A percentile compares a stretch with the other conserved stretches of the same genome.
Conservation (phyloP, 257 asterid genomes). For the Capsicum rhomboideum region DNA sequence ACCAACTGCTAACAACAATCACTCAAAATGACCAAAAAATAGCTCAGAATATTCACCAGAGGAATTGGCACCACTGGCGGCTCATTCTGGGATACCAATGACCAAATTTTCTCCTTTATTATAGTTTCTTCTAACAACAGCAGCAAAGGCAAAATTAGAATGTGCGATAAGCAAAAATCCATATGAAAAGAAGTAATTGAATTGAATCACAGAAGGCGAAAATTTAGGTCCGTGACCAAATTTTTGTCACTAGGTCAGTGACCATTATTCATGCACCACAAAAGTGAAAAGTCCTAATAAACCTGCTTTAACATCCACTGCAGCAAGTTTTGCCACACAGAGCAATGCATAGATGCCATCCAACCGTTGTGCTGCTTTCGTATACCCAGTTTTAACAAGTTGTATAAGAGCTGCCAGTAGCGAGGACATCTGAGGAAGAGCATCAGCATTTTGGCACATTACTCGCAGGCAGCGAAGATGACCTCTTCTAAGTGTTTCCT, state of each 20-base stretch:
- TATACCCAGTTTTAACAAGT: conserved; percentile 88
- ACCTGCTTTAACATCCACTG: conserved; percentile 96
- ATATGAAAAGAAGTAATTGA: conserved; percentile 1
- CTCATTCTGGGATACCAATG: conserved; percentile 81
- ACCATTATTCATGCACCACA: neutral
- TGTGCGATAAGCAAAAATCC: neutral
- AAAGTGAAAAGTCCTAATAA: conserved; percentile 6
- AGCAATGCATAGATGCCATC: conserved; percentile 89
- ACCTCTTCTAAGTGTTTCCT: conserved; percentile 81
- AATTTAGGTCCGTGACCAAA: neutral
- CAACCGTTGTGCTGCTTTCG: conserved; percentile 87
- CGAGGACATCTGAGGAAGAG: conserved; percentile 68
- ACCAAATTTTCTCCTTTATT: conserved; percentile 91
- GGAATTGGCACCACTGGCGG: conserved; percentile 79
- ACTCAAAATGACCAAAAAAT: conserved; percentile 1
- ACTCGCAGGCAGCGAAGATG: conserved; percentile 78
- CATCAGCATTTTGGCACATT: conserved; percentile 62
- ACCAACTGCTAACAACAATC: neutral
- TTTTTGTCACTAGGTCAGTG: neutral
- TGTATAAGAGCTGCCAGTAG: conserved; percentile 78
- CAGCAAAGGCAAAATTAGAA: conserved; percentile 25
- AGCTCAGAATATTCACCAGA: conserved; percentile 46
- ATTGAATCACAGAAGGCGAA: neutral
- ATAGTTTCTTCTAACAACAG: conserved; percentile 54
- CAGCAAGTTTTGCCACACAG: conserved; percentile 68